These are phyloP conservation scores for Aspergillus calidoustus DNA, from an alignment of 2,329 filamentous ascomycete species.

Conservation along the genomic window DNA sequence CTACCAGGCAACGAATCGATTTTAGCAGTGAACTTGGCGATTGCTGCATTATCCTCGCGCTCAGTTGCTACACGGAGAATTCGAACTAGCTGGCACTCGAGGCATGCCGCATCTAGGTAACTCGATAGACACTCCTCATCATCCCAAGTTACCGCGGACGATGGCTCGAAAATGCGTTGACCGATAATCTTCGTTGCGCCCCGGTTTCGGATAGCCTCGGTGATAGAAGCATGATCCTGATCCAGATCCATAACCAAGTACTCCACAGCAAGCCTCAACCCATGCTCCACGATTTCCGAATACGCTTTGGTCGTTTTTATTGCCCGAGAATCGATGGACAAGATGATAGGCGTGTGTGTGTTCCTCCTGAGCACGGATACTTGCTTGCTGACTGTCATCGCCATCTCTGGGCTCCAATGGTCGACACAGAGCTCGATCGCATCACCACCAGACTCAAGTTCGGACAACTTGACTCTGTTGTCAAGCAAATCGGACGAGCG, in stretches of 20 bases:
- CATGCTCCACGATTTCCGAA: conserved; percentile 44
- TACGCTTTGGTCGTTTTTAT: conserved; percentile 32
- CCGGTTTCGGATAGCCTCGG: conserved; percentile 36
- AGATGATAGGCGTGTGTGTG: conserved; percentile 61
- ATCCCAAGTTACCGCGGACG: conserved; percentile 38
- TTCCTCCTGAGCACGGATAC: conserved; percentile 63
- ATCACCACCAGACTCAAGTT: conserved; percentile 63
- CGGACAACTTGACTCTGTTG: conserved; percentile 49
- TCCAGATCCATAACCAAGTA: conserved; percentile 45
- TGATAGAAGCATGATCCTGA: conserved; percentile 33
- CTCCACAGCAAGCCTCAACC: conserved; percentile 46
- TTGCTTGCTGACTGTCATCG: conserved; percentile 58
- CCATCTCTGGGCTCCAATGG: conserved; percentile 57
- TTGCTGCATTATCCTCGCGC: conserved; percentile 44
- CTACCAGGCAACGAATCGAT: conserved; percentile 37
- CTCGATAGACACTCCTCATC: conserved; percentile 37
- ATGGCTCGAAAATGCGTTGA: conserved; percentile 39
- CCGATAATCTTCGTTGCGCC: conserved; percentile 49
- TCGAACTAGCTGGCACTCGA: conserved; percentile 46
- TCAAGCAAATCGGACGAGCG: conserved; percentile 42
- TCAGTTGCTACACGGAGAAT: conserved; percentile 40
- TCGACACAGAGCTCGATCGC: conserved; percentile 66
- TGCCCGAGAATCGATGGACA: conserved; percentile 54
- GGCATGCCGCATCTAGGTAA: conserved; percentile 41
- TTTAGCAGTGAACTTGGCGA: conserved; percentile 43